Conservation (phyloP, 257 asterid species). For the Solanum microdontum region DNA sequence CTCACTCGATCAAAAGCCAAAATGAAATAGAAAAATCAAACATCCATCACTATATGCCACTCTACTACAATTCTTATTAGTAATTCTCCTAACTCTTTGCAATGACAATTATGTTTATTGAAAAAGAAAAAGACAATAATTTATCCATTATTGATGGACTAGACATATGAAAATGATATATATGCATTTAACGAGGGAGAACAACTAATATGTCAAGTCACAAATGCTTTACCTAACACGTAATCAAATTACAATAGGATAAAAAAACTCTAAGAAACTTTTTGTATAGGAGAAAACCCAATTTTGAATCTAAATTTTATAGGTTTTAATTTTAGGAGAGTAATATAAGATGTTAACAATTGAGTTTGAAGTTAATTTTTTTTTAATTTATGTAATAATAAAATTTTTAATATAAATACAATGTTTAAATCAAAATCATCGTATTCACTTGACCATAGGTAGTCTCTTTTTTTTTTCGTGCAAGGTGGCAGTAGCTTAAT, state of each 20-base stretch:
- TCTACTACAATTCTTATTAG: not conserved
- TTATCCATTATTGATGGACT: not conserved
- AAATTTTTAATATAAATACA: not conserved
- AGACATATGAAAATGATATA: not conserved
- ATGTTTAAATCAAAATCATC: not conserved
- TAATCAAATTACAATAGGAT: not conserved
- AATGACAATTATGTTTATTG: not conserved
- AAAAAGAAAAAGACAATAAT: not conserved
- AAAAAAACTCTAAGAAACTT: not conserved
- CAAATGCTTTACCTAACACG: not conserved
- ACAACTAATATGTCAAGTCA: not conserved
- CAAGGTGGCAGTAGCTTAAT: not conserved
- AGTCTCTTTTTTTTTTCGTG: not conserved
- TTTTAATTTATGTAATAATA: too few relatives aligned
- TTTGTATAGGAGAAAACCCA: not conserved
- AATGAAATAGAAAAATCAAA: too few relatives aligned
- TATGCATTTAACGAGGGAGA: not conserved
- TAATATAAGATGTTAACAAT: not conserved
- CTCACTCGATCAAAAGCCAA: too few relatives aligned
- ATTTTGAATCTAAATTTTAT: not conserved
- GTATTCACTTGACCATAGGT: not conserved
- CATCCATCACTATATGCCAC: too few relatives aligned
- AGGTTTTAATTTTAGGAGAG: not conserved
- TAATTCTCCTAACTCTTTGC: not conserved
- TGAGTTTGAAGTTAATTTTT: not conserved